Percentiles rank a stretch among this genome's conserved stretches.
phyloP scores from a whole-genome alignment of 2,329 filamentous ascomycete species.

The Alternaria angustiovoidea region DNA sequence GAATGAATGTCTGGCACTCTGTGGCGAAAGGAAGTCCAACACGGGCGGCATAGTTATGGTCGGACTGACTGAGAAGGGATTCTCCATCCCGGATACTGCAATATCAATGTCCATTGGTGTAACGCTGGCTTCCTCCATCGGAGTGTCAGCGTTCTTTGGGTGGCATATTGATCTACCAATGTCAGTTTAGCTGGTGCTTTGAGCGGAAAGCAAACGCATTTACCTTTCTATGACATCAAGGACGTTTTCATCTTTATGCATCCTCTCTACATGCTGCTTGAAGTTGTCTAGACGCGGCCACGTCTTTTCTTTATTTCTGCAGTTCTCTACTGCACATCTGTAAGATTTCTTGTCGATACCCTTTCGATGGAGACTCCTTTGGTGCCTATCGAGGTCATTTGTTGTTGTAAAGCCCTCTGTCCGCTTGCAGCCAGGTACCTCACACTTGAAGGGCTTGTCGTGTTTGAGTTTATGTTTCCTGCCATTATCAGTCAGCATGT shows the following conservation, averaged over 20 bases:
- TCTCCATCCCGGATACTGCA: slow-evolving; percentile 40
- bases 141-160: slow-evolving; percentile 9
- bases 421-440: slow-evolving; percentile 64
- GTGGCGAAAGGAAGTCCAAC: slow-evolving; percentile 33
- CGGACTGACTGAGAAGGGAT: slow-evolving; percentile 22
- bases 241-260: slow-evolving; percentile 64
- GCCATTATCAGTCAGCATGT: slow-evolving; percentile 18
- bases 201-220: background rate
- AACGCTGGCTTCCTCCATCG: slow-evolving; percentile 19
- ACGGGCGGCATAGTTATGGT: slow-evolving; percentile 30
- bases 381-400: slow-evolving; percentile 85
- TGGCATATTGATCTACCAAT: slow-evolving; percentile 35
- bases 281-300: slow-evolving; percentile 92
- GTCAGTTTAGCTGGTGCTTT: slow-evolving; percentile 20
- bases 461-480: slow-evolving; percentile 82
- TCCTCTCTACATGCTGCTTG: slow-evolving; percentile 75
- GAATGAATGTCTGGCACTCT: slow-evolving; percentile 27
- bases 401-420: slow-evolving; percentile 75
- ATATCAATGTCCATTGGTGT: slow-evolving; percentile 42
- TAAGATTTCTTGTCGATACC: slow-evolving; percentile 56
- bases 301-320: slow-evolving; percentile 68
- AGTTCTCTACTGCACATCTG: slow-evolving; percentile 66
- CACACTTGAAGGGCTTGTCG: slow-evolving; percentile 71
- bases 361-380: slow-evolving; percentile 72
- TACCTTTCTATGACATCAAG: slow-evolving; percentile 59